Base-by-base conservation (phyloP, 225 moss, liverwort and hornwort genomes). In the Takakia lepidozioides region DNA sequence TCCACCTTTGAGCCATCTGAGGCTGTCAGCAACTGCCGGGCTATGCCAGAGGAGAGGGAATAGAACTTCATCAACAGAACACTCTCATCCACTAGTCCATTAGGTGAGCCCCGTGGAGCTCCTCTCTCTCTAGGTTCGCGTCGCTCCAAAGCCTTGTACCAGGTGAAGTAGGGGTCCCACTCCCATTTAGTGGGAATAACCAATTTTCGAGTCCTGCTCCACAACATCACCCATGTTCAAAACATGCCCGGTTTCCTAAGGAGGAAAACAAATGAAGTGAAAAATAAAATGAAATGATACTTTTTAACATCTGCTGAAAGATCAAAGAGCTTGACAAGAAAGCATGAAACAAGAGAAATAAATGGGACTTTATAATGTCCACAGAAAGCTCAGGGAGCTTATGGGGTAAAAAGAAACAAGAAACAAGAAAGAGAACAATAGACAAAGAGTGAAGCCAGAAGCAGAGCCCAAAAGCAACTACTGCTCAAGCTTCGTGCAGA, bases 31-130 rank as follows among this genome's bases (percentile, higher is more conserved):
- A 82, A 52, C 37, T 76, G 82, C 4, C 55, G 59, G 2, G 73
- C 82, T 28, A 72, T 51, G 15, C 76, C 71, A 13, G 82, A 67
- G 9, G 73, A 77, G 22, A 82, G 11, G 14, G 73, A 25, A 32
- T 70, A 82, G 25, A 82, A 82, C 38, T 82, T 82, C 77, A 77
- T 77, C 21, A 77, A 51, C 38, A 73, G 48, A 10, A 77, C 30
- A 29, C 82, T 82, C 15, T 82, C 82, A 0, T 82, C 70, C 25
- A 82, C 64, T 29, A 32, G 58, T 10, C 51, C 13, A 50, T 29
- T 22, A 27, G 59, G 22, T n/a, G 11, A 16, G 6, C 3, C 52
- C 27, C 21, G 21, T 18, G 39, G 28, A n/a, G 9, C 8, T 5
- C 10, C 28, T 0, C 8, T 19, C 14, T 16, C 17, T 20, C 2